Base-by-base conservation (phyloP, 2,329 filamentous ascomycete species). In the Ascosphaera aggregata region DNA sequence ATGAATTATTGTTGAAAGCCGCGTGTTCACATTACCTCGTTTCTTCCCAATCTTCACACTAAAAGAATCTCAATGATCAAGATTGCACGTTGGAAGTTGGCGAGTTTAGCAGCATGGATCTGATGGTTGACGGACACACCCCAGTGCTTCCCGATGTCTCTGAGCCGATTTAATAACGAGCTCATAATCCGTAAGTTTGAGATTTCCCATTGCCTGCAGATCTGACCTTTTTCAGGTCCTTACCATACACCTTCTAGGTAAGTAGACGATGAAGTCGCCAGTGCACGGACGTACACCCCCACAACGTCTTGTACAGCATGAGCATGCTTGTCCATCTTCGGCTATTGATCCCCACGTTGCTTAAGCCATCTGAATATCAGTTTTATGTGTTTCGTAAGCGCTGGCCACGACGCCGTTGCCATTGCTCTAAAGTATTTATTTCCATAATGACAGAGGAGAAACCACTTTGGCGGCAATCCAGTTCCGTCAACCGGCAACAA, bases 141-240 rank as follows among this genome's bases (percentile, higher is more conserved):
- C 49, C 49, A 9, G 49, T 49, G 51, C 37, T 52, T 48, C 9
- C 49, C 49, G 0, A 39, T 58, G 51, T 11, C 45, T 41, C 27
- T 52, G 47, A 1, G 57, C 49, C 56, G 55, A 59, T 34, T 52
- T 46, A 11, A 57, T 51, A 2, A 46, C 49, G 1, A 51, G 45
- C 20, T 49, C 46, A 38, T 52, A 48, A 35, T 52, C 61, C 19
- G 54, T 48, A 11, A 64, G 49, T 0, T 56, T 56, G 40, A 59
- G n/a, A 59, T 43, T 65, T 65, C 1, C 49, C 49, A 32, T 46
- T 46, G 0, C 49, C 49, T 9, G 41, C 30, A 32, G 42, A 38
- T 9, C 49, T 47, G 16, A 51, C 48, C 1, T 32, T 30, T 9
- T 44, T 30, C 15, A 51, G 41, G n/a, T 48, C 47, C 2, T 27